These are phyloP conservation scores for Astrocystis sublimbata DNA, from an alignment of 495 filamentous ascomycete species.

Conservation along the genomic window DNA sequence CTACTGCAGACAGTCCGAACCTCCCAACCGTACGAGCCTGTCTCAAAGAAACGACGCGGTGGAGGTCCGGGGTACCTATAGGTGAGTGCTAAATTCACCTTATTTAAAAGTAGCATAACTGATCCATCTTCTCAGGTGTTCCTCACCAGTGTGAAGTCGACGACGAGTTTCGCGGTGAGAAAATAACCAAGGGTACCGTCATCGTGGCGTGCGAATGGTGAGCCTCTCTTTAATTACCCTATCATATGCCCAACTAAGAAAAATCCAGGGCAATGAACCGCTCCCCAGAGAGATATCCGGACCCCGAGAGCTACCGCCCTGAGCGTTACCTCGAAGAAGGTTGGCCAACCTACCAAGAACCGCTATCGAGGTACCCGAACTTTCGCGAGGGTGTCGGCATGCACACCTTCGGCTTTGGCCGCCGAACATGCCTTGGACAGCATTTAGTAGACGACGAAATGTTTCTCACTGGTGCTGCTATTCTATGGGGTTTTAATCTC, in stretches of 20 bases:
- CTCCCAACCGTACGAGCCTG: slow-evolving; percentile 57
- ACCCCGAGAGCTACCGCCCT: slow-evolving; percentile 57
- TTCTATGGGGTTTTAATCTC: slow-evolving; percentile 54
- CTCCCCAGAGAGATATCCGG: slow-evolving; percentile 49
- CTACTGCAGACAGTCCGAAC: slow-evolving; percentile 46
- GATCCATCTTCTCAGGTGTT: slow-evolving; percentile 39
- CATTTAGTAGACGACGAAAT: slow-evolving; percentile 62
- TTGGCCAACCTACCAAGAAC: slow-evolving; percentile 58
- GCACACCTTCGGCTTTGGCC: slow-evolving; percentile 64
- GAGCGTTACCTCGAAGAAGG: slow-evolving; percentile 53
- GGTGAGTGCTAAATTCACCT: slow-evolving; percentile 29
- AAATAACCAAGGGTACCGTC: slow-evolving; percentile 53
- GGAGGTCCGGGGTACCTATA: slow-evolving; percentile 56
- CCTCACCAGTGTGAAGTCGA: slow-evolving; percentile 54
- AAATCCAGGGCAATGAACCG: slow-evolving; percentile 50
- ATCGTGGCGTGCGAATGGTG: slow-evolving; percentile 59
- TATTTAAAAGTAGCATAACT: neutral
- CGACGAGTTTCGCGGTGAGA: slow-evolving; percentile 51
- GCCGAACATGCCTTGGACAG: slow-evolving; percentile 63
- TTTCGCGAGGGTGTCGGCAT: slow-evolving; percentile 51
- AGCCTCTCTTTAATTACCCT: neutral
- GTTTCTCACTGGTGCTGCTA: slow-evolving; percentile 51
- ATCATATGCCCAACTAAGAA: neutral
- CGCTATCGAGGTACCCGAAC: slow-evolving; percentile 52
- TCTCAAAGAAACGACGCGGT: slow-evolving; percentile 61